phyloP scores from a whole-genome alignment of 1,284 basidiomycete species.

The Ustilago nuda region DNA sequence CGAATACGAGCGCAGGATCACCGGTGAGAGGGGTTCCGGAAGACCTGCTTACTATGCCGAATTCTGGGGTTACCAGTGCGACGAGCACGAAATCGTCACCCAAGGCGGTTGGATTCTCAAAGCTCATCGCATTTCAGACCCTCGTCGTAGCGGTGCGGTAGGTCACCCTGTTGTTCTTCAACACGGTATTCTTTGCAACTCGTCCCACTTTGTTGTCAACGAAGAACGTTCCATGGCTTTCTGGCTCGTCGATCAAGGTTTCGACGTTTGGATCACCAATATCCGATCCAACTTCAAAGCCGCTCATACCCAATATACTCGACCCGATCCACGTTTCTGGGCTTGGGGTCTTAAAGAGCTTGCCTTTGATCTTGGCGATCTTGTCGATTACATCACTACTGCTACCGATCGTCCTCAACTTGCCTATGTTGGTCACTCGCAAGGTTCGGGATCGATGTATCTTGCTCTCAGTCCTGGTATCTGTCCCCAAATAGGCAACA shows the following conservation, averaged over 20 bases:
- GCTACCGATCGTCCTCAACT: conserved; percentile 60
- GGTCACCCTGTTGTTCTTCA: conserved; percentile 68
- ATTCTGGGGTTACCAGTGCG: conserved; percentile 70
- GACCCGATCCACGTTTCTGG: conserved; percentile 68
- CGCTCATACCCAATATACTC: conserved; percentile 64
- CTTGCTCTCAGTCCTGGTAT: conserved; percentile 65
- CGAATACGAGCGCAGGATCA: conserved; percentile 68
- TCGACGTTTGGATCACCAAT: conserved; percentile 68
- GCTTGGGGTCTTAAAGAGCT: conserved; percentile 68
- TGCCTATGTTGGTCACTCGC: conserved; percentile 67
- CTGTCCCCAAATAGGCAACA: conserved; percentile 63
- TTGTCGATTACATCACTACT: conserved; percentile 65
- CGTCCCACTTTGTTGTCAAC: conserved; percentile 64
- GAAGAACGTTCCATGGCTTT: conserved; percentile 68
- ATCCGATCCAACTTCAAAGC: conserved; percentile 67
- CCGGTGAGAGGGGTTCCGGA: conserved; percentile 64
- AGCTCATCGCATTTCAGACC: conserved; percentile 67
- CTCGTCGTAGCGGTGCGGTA: conserved; percentile 58
- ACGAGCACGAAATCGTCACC: conserved; percentile 67
- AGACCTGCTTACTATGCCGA: conserved; percentile 66
- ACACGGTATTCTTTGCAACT: conserved; percentile 69
- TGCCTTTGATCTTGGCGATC: conserved; percentile 64
- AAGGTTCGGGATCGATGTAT: conserved; percentile 68
- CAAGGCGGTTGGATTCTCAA: conserved; percentile 68
- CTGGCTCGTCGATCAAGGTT: conserved; percentile 69